Evolutionary conservation across 495 filamentous ascomycete genomes (phyloP).

Genomic region (Haplographium delicatum): DNA sequence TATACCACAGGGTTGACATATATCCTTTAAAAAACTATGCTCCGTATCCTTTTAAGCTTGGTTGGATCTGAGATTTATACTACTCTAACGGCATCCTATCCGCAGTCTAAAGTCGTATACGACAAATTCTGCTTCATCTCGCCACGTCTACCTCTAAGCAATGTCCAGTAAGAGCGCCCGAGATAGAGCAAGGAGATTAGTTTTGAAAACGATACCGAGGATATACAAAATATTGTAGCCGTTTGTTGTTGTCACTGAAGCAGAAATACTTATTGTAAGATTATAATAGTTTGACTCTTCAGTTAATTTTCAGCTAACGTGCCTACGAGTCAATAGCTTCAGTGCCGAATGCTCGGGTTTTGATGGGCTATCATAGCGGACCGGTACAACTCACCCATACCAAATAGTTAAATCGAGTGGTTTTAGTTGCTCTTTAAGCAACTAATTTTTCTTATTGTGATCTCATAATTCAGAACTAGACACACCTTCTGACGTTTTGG

Average conservation of each 20-base stretch:
- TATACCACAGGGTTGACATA: constrained; percentile 8
- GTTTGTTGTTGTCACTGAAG: constrained; percentile 12
- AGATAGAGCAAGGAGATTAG: too few species aligned
- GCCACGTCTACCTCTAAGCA: too few species aligned
- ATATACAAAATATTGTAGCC: constrained; percentile 8
- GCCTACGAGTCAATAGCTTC: constrained; percentile 16
- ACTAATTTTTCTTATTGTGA: too few species aligned
- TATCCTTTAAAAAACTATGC: constrained; percentile 6
- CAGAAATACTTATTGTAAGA: constrained; percentile 17
- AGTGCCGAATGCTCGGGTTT: constrained; percentile 12
- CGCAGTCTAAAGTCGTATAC: too few species aligned
- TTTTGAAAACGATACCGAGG: constrained; percentile 4
- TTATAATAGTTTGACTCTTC: constrained; percentile 14
- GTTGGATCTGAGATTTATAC: constrained; percentile 11
- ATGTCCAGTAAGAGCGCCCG: too few species aligned
- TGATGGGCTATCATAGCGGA: constrained; percentile 12
- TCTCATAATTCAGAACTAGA: too few species aligned
- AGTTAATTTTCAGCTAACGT: constrained; percentile 16
- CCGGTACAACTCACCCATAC: constrained; percentile 13
- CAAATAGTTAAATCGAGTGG: too few species aligned
- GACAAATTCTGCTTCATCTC: too few species aligned
- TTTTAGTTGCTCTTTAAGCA: too few species aligned
- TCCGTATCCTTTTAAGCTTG: constrained; percentile 13
- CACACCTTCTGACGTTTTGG: too few species aligned
- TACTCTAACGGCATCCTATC: constrained; percentile 2